Evolutionary conservation across 2,329 filamentous ascomycete species (phyloP).

Genomic region (Penicillium sp.): DNA sequence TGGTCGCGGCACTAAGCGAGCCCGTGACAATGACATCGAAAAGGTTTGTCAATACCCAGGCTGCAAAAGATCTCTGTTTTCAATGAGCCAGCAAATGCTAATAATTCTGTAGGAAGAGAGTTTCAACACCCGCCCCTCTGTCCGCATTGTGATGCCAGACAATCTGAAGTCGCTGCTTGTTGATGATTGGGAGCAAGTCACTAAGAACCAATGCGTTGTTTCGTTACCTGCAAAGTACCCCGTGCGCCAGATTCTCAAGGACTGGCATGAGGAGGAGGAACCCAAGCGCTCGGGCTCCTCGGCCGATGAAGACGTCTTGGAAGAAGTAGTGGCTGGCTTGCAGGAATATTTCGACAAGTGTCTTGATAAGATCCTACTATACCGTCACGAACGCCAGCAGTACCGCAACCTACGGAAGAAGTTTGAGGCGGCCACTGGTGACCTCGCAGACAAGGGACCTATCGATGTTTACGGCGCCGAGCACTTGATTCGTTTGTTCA

Average conservation of each 20-base stretch:
- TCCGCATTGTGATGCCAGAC: conserved; percentile 85
- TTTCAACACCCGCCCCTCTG: conserved; percentile 79
- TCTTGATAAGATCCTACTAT: conserved; percentile 84
- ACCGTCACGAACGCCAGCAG: conserved; percentile 90
- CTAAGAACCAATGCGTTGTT: conserved; percentile 89
- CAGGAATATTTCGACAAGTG: conserved; percentile 93
- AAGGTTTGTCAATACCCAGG: conserved; percentile 36
- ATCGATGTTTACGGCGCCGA: conserved; percentile 90
- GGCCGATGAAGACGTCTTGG: conserved; percentile 78
- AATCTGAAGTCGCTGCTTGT: conserved; percentile 89
- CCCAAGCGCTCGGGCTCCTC: conserved; percentile 60
- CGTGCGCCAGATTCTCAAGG: conserved; percentile 74
- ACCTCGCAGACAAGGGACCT: conserved; percentile 69
- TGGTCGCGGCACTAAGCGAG: conserved; percentile 46
- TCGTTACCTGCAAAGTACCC: conserved; percentile 76
- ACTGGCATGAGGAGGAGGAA: conserved; percentile 73
- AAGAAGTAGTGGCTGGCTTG: conserved; percentile 83
- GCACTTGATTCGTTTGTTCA: conserved; percentile 84
- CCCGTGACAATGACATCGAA: conserved; percentile 50
- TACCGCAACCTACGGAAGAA: conserved; percentile 75
- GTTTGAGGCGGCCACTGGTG: conserved; percentile 64
- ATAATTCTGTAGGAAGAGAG: conserved; percentile 70
- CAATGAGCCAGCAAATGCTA: background rate
- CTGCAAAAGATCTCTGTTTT: background rate
- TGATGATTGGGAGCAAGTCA: conserved; percentile 98